Conservation (phyloP, 306 rosid species). For the Acacia crassicarpa region DNA sequence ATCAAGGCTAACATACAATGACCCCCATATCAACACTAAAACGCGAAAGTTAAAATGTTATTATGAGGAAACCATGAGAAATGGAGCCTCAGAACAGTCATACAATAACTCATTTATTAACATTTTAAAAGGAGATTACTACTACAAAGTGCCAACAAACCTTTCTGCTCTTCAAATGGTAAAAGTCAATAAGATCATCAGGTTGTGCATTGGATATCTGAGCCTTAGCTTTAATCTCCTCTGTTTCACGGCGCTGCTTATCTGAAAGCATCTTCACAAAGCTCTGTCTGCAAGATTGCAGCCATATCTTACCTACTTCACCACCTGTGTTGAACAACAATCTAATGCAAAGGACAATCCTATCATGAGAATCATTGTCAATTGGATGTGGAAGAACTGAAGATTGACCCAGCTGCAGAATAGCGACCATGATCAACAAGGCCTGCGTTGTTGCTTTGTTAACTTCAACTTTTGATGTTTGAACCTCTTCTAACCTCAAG, state of each 20-base stretch:
- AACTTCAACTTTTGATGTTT: constrained; percentile 80
- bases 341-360: constrained; percentile 81
- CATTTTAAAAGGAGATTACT: constrained; percentile 23
- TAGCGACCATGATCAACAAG: constrained; percentile 77
- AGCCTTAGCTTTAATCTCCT: constrained; percentile 84
- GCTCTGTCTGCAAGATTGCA: constrained; percentile 87
- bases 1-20: background rate
- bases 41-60: background rate
- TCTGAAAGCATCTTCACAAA: constrained; percentile 94
- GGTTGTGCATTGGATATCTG: constrained; percentile 92
- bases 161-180: constrained; percentile 98
- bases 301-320: constrained; percentile 77
- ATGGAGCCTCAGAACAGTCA: constrained; percentile 10
- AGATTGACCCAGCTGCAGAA: constrained; percentile 91
- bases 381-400: constrained; percentile 85
- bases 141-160: constrained; percentile 39
- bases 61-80: constrained; percentile 5
- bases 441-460: constrained; percentile 64
- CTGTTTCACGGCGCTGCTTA: constrained; percentile 82
- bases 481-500: constrained; percentile 91
- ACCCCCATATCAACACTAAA: background rate
- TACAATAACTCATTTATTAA: background rate
- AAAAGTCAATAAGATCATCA: constrained; percentile 94
- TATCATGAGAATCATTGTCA: constrained; percentile 82
- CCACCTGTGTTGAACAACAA: constrained; percentile 74